Conservation (phyloP, 2,329 filamentous ascomycete genomes). For the Amesomyces nigricolor region DNA sequence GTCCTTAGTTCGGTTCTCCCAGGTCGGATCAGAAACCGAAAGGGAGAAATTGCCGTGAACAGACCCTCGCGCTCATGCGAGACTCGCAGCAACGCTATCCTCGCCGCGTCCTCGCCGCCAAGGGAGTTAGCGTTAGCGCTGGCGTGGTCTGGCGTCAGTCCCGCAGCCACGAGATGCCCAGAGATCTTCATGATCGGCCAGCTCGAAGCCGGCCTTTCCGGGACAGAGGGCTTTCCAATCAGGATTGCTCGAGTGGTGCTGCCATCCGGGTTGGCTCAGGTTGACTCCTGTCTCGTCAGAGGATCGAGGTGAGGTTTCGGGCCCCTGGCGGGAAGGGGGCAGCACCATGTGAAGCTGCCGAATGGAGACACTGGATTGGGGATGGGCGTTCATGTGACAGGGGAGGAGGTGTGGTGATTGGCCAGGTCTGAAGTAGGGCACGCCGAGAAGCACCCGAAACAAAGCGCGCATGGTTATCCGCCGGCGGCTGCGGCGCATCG, state of each 20-base stretch:
- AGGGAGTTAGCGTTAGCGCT: background rate
- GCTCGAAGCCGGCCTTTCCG: background rate
- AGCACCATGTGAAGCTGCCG: conserved; percentile 14
- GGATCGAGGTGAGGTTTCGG: conserved; percentile 17
- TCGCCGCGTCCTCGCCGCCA: no score
- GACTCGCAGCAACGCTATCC: background rate
- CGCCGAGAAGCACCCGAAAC: no score
- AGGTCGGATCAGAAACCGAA: no score
- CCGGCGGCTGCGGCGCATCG: background rate
- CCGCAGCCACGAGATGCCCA: background rate
- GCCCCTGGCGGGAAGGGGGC: conserved; percentile 9
- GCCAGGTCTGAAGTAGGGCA: background rate
- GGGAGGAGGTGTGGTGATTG: conserved; percentile 11
- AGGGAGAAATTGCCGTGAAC: background rate
- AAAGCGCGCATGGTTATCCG: background rate
- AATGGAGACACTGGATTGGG: conserved; percentile 7
- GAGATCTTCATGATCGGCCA: background rate
- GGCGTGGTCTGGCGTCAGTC: background rate
- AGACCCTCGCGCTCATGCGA: background rate
- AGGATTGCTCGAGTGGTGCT: background rate
- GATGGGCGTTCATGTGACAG: conserved; percentile 11
- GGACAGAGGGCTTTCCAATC: background rate
- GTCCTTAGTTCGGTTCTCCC: no score
- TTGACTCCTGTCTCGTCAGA: background rate
- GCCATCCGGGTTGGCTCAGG: background rate